phyloP scores from a whole-genome alignment of 1,284 basidiomycete species.

The Afroboletus lepidellus region DNA sequence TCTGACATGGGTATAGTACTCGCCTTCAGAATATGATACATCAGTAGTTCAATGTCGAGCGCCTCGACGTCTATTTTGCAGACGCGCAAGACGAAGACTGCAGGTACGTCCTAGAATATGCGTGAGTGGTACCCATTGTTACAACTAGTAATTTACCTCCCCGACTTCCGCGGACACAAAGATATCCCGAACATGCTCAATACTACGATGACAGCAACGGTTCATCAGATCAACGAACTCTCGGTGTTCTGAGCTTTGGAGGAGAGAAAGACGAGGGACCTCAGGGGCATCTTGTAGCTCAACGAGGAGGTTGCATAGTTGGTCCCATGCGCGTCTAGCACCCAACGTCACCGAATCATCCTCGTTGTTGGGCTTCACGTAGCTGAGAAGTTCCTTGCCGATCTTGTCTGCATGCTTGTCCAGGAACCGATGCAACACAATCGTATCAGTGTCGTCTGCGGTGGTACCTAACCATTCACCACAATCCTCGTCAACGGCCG shows the following conservation, averaged over 20 bases:
- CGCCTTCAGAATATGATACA: constrained; percentile 82
- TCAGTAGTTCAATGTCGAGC: constrained; percentile 82
- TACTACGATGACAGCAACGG: constrained; percentile 63
- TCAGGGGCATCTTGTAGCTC: constrained; percentile 75
- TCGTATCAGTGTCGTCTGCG: constrained; percentile 78
- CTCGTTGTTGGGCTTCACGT: constrained; percentile 61
- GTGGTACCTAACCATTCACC: constrained; percentile 74
- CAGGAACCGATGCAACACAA: constrained; percentile 81
- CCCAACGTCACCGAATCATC: constrained; percentile 55
- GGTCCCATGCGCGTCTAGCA: constrained; percentile 77
- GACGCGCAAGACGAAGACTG: constrained; percentile 61
- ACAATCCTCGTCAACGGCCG: constrained; percentile 51
- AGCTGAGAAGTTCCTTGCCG: constrained; percentile 77
- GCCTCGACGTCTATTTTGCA: constrained; percentile 78
- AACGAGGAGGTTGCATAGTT: constrained; percentile 71
- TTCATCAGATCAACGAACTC: constrained; percentile 71
- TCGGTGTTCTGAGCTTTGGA: constrained; percentile 52
- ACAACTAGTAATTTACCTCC: constrained; percentile 41
- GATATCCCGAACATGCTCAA: constrained; percentile 60
- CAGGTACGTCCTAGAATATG: constrained; percentile 45
- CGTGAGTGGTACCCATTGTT: constrained; percentile 5
- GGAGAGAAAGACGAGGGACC: constrained; percentile 53
- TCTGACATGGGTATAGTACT: constrained; percentile 11
- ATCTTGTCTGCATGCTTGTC: constrained; percentile 82
- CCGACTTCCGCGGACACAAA: constrained; percentile 62